Percentiles rank a stretch among this genome's conserved stretches.
phyloP scores from a whole-genome alignment of 192 early-diverging fungal genomes.

The Hyaloraphidium curvatum region DNA sequence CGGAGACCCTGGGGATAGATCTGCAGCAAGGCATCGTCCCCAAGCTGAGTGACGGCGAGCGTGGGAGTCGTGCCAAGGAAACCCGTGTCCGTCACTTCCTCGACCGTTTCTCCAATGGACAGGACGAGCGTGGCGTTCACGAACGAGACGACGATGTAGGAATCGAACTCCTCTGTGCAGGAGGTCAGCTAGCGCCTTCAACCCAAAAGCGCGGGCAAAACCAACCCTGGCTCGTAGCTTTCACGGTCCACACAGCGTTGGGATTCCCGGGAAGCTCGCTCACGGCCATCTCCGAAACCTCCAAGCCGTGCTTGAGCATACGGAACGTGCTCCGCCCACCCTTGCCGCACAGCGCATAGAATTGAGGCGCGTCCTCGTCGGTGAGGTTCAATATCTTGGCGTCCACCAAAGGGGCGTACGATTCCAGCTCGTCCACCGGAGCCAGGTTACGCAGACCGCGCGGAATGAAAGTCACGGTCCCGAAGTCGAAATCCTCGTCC shows the following conservation, averaged over 20 bases:
- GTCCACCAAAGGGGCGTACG: slow-evolving; percentile 59
- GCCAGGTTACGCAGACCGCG: slow-evolving; percentile 61
- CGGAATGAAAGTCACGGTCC: slow-evolving; percentile 53
- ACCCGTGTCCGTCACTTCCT: slow-evolving; percentile 82
- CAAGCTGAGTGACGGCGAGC: slow-evolving; percentile 60
- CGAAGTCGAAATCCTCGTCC: background rate
- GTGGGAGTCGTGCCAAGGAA: slow-evolving; percentile 69
- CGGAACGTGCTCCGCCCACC: slow-evolving; percentile 62
- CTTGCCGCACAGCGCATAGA: slow-evolving; percentile 74
- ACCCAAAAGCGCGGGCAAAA: too few species aligned
- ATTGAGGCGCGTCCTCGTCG: slow-evolving; percentile 82
- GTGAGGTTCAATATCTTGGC: slow-evolving; percentile 73
- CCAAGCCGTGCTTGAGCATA: slow-evolving; percentile 79
- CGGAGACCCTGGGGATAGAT: slow-evolving; percentile 78
- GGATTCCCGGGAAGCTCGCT: slow-evolving; percentile 85
- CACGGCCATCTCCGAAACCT: slow-evolving; percentile 79
- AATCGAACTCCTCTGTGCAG: slow-evolving; percentile 37
- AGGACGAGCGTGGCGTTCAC: slow-evolving; percentile 81
- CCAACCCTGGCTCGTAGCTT: slow-evolving; percentile 13
- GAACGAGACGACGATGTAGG: slow-evolving; percentile 85
- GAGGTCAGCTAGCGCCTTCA: background rate
- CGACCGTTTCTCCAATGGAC: slow-evolving; percentile 76
- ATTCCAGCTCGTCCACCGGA: slow-evolving; percentile 82
- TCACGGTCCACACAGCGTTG: slow-evolving; percentile 71
- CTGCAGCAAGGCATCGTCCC: slow-evolving; percentile 74